Evolutionary conservation across 768 basidiomycete genomes (phyloP).

Genomic region (Clathrus columnatus): DNA sequence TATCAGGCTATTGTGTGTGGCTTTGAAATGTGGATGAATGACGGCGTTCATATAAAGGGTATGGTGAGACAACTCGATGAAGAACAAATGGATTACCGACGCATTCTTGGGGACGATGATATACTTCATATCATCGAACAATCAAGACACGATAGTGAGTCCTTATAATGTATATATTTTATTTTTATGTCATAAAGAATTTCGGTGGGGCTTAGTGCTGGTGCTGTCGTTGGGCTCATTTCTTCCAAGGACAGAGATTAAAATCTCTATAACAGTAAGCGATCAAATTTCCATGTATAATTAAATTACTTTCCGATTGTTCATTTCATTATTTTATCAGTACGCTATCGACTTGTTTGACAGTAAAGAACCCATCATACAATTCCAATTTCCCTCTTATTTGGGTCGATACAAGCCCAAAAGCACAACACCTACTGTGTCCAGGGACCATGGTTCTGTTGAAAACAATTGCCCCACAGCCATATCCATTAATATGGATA

Average conservation of each 20-base stretch:
- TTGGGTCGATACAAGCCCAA: background rate
- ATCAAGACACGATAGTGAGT: background rate
- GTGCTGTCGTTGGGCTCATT: background rate
- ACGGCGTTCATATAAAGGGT: background rate
- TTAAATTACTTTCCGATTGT: background rate
- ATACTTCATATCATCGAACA: background rate
- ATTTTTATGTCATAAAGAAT: background rate
- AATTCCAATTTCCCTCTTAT: background rate
- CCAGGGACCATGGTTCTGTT: no score
- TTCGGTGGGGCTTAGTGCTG: background rate
- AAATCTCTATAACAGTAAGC: background rate
- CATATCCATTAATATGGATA: background rate
- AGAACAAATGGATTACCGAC: background rate
- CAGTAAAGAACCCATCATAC: background rate
- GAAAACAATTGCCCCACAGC: no score
- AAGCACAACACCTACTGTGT: no score
- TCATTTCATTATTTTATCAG: background rate
- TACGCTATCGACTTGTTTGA: background rate
- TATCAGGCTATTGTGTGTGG: background rate
- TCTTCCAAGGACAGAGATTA: background rate
- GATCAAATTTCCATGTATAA: background rate
- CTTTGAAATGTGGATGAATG: background rate
- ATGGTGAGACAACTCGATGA: background rate
- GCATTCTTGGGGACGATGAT: background rate
- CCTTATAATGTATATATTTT: background rate